Base-by-base conservation (phyloP, 495 filamentous ascomycete species). In the Clavariopsis aquatica region DNA sequence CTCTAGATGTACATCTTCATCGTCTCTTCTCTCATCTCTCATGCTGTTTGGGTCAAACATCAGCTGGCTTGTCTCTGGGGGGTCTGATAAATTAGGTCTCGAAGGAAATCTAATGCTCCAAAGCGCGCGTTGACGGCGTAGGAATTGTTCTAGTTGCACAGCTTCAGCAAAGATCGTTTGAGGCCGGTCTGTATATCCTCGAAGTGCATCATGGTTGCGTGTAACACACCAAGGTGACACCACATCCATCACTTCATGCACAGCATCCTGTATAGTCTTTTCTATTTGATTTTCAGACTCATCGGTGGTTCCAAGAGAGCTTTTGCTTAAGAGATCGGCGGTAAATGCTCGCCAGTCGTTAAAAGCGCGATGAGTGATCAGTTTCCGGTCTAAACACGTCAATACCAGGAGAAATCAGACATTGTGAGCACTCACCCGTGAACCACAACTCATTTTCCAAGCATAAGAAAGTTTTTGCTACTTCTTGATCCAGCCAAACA, bases 331-430 rank as follows among this genome's bases (percentile, higher is more conserved):
- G 46, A 71, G 49, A 6, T 51, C 61, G 12, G 66, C 55, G 28
- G 66, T 71, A 17, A 71, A 52, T 29, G 69, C 69, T 47, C 69
- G 64, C 69, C 69, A 71, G 49, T 71, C 69, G 29, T 71, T 61
- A 22, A 71, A 49, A 10, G 65, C 53, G 19, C 53, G 56, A n/a
- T 31, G 0, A 4, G 51, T 41, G 17, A 66, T 34, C 26, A 51
- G n/a, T 58, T 66, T 46, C n/a, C 54, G 65, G 43, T 65, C 68
- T 69, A 28, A n/a, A 6, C 12, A 12, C 31, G 31, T 34, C 12
- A 34, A 12, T 12, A 34, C 6, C 12, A 6, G 31, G 6, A 34
- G 31, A 34, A 34, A 34, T 12, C 5, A 5, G 31, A 38, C 15
- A 23, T 13, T 1, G 15, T 23, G 2, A 20, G 24, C 6, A 49